Evolutionary conservation across 192 early-diverging fungal genomes (phyloP).

Genomic region (Umbelopsis isabellina): DNA sequence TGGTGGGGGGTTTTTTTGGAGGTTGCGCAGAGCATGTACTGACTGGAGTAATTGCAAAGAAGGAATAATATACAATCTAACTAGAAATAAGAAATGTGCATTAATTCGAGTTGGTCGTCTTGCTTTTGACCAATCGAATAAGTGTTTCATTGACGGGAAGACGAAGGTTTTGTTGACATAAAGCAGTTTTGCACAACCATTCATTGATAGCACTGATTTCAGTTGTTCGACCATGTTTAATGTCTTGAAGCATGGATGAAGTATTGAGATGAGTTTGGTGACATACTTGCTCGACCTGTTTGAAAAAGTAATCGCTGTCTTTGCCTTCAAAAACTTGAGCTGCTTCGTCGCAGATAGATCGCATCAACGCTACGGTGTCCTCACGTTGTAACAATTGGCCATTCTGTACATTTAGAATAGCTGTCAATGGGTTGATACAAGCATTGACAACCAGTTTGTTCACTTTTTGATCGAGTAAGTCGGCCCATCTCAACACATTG

Average conservation of each 20-base stretch:
- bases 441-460: slow-evolving; percentile 69
- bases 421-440: slow-evolving; percentile 66
- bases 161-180: slow-evolving; percentile 42
- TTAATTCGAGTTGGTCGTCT: background rate
- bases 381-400: slow-evolving; percentile 45
- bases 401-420: slow-evolving; percentile 59
- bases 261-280: slow-evolving; percentile 42
- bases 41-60: no score
- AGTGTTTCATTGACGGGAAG: slow-evolving; percentile 30
- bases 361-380: slow-evolving; percentile 22
- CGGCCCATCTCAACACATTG: slow-evolving; percentile 42
- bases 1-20: no score
- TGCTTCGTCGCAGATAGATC: slow-evolving; percentile 31
- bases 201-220: slow-evolving; percentile 70
- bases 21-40: no score
- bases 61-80: no score
- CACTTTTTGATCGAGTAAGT: slow-evolving; percentile 48
- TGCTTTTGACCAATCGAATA: slow-evolving; percentile 31
- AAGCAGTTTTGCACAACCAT: slow-evolving; percentile 51
- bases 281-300: slow-evolving; percentile 43
- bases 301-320: slow-evolving; percentile 43
- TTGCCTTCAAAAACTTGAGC: slow-evolving; percentile 22
- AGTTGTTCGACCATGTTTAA: slow-evolving; percentile 40
- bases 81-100: no score
- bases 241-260: slow-evolving; percentile 61